Base-by-base conservation (phyloP, 2,329 filamentous ascomycete species). In the Trichoderma sp. region DNA sequence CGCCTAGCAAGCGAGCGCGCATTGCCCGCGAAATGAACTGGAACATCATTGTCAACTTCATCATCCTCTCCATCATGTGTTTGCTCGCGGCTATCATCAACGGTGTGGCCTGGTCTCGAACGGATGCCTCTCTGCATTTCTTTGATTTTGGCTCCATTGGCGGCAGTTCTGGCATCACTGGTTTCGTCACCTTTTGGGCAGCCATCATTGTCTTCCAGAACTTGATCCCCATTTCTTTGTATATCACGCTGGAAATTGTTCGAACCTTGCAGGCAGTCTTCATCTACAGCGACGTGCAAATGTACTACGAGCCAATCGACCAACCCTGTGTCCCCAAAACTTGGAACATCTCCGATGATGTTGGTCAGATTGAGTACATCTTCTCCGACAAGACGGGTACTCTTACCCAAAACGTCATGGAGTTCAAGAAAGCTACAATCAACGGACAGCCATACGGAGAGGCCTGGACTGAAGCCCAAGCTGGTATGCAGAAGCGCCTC, bases 351-450 rank as follows among this genome's bases (percentile, higher is more conserved):
- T 98, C 95, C 0, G 96, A 99, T 77, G 96, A 99, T 75, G 85
- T 99, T 58, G 96, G 96, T 14, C 96, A 99, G 81, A 97, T 99
- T 71, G 96, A 98, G 80, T 99, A 98, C 83, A 97, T 99, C 73
- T 99, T 99, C 80, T 97, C 94, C 0, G 95, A 98, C 83, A 98
- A 98, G 84, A 98, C 95, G 0, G 95, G 95, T 30, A 98, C 95
- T 1, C 83, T 98, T 73, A 98, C 95, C 6, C 96, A 96, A 81
- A 98, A 98, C 77, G 91, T 94, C 84, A 98, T 99, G 96, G 96
- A 99, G 79, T 99, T 98, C 87, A 99, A 98, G 80, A 99, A 99
- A 80, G 94, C 91, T 67, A 97, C 94, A 0, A 90, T 99, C 80
- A 98, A 98, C 75, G 95, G 95, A n/a, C 88, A 96, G 70, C 90